Percentiles rank a stretch among this genome's conserved stretches.
These are phyloP conservation scores for Puccinia hordei DNA, from an alignment of 1,284 basidiomycete species.

Conservation along the genomic window DNA sequence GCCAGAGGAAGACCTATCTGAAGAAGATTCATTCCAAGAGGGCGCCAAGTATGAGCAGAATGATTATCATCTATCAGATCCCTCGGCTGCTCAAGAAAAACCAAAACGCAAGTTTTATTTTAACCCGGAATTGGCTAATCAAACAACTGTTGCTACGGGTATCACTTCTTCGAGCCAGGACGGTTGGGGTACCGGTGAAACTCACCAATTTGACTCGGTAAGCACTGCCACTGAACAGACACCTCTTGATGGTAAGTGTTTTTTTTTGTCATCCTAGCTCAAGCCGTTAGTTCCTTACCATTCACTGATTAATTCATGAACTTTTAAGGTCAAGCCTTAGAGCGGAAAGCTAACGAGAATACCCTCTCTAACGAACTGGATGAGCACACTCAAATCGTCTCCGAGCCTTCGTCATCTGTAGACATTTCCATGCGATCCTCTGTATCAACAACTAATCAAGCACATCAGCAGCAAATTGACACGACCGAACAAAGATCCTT, in stretches of 20 bases:
- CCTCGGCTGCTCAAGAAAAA: background rate
- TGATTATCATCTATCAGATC: background rate
- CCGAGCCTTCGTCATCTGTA: slow-evolving; percentile 6
- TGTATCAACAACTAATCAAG: slow-evolving; percentile 9
- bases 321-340: background rate
- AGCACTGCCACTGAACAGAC: background rate
- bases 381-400: background rate
- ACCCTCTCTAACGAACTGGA: background rate
- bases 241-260: slow-evolving; percentile 2
- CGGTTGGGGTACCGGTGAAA: background rate
- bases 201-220: background rate
- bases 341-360: background rate
- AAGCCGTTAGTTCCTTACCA: background rate
- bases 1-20: background rate
- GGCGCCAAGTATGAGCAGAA: background rate
- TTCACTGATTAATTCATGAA: background rate
- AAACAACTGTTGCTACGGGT: background rate
- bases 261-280: background rate
- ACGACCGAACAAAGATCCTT: background rate
- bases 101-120: slow-evolving; percentile 4
- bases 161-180: background rate
- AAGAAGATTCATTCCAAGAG: background rate
- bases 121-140: background rate
- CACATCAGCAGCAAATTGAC: background rate
- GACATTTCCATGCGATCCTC: slow-evolving; percentile 1